Percentiles rank a stretch among this genome's conserved stretches.
These are phyloP conservation scores for Boletus sp. DNA, from an alignment of 1,284 basidiomycete genomes.

Conservation along the genomic window DNA sequence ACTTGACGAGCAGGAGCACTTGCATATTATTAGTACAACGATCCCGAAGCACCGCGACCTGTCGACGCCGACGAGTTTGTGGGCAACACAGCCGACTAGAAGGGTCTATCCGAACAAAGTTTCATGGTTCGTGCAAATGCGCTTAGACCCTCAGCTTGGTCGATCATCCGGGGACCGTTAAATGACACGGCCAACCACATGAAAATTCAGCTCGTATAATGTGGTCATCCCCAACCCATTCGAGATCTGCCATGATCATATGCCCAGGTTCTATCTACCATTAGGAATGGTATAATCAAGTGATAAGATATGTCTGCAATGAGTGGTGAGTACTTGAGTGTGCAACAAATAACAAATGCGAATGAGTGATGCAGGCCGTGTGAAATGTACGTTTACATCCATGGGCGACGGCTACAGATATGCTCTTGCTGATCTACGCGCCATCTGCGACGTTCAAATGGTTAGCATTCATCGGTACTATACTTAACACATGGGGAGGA, in stretches of 20 bases:
- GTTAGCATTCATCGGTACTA: conserved; percentile 5
- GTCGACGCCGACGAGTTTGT: too few species aligned
- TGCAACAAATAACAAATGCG: conserved; percentile 22
- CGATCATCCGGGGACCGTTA: too few species aligned
- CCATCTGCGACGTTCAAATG: conserved; percentile 29
- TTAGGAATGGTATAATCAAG: conserved; percentile 24
- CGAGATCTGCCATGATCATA: neutral
- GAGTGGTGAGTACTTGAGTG: conserved; percentile 31
- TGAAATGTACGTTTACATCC: conserved; percentile 1
- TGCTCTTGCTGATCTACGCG: conserved; percentile 37
- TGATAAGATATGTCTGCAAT: conserved; percentile 30
- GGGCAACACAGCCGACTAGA: too few species aligned
- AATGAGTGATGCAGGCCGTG: conserved; percentile 7
- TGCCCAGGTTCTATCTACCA: neutral
- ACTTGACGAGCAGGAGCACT: too few species aligned
- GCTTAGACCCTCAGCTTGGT: too few species aligned
- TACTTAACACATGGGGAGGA: neutral
- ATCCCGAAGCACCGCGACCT: too few species aligned
- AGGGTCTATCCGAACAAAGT: too few species aligned
- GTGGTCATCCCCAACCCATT: neutral
- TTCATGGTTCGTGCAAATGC: neutral
- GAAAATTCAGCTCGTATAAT: neutral
- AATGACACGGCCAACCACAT: neutral
- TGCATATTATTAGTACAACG: too few species aligned
- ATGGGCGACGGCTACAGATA: conserved; percentile 28